Percentiles rank a stretch among this genome's conserved stretches.
Evolutionary conservation across 306 rosid genomes (phyloP).

Genomic region (Cicer yamashitae): DNA sequence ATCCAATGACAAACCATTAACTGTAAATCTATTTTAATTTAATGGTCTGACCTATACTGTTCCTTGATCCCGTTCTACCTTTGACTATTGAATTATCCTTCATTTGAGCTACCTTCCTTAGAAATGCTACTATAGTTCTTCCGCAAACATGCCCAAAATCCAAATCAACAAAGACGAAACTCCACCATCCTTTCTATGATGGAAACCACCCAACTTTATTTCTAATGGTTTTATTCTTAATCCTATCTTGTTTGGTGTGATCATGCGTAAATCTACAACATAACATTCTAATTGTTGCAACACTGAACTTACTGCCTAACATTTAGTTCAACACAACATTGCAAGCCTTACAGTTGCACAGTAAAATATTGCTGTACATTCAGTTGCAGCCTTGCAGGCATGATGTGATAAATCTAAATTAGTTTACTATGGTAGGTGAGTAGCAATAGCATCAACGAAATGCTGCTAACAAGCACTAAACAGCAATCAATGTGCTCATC

Average conservation of each 20-base stretch:
- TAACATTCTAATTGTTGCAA: background rate
- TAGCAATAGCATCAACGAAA: background rate
- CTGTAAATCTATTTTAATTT: background rate
- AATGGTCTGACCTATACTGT: background rate
- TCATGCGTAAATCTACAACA: background rate
- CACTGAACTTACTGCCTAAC: too few relatives aligned
- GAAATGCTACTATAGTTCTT: background rate
- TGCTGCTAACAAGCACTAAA: background rate
- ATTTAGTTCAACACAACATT: too few relatives aligned
- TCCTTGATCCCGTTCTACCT: background rate
- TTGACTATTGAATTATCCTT: background rate
- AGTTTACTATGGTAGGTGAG: background rate
- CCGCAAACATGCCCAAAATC: background rate
- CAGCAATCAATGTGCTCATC: slow-evolving; percentile 18
- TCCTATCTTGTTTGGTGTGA: background rate
- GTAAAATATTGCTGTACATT: background rate
- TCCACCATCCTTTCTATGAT: background rate
- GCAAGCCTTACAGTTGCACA: background rate
- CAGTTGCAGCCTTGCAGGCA: background rate
- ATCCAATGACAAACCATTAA: background rate
- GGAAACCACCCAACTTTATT: background rate
- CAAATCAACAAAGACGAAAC: background rate
- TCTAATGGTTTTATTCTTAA: background rate
- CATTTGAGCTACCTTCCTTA: background rate
- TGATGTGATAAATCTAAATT: background rate